Evolutionary conservation across 352 stramenopile species (phyloP).

Genomic region (Blastocystis sp.): DNA sequence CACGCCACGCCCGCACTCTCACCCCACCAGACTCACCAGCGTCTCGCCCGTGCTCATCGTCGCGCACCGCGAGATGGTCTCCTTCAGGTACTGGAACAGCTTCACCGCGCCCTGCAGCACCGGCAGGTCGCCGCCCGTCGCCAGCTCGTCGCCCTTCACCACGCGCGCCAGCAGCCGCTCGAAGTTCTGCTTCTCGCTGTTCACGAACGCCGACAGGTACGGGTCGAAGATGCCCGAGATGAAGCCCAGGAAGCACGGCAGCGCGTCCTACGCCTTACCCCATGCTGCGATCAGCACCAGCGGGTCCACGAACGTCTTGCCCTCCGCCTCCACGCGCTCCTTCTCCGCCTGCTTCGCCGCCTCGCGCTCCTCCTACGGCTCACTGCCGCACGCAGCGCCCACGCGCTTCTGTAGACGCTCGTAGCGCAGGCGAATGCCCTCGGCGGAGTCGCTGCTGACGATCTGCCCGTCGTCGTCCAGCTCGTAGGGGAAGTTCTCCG

Average conservation of each 20-base stretch:
- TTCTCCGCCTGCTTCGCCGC: no score
- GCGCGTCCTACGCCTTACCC: slow-evolving; percentile 68
- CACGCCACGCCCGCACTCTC: not conserved
- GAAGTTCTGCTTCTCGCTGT: slow-evolving; percentile 91
- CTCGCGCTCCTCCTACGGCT: slow-evolving; percentile 69
- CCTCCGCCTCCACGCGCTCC: no score
- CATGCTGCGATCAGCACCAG: slow-evolving; percentile 63
- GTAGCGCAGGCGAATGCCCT: slow-evolving; percentile 76
- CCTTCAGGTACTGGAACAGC: slow-evolving; percentile 97
- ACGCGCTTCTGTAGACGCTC: slow-evolving; percentile 61
- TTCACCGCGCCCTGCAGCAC: slow-evolving; percentile 93
- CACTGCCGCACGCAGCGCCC: slow-evolving; percentile 64
- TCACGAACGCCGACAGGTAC: slow-evolving; percentile 94
- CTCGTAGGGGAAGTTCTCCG: slow-evolving; percentile 26
- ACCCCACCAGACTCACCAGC: slow-evolving; percentile 88
- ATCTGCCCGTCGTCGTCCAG: slow-evolving; percentile 73
- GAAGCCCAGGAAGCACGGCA: slow-evolving; percentile 75
- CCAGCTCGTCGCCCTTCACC: slow-evolving; percentile 72
- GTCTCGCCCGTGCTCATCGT: slow-evolving; percentile 92
- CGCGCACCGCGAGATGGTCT: slow-evolving; percentile 91
- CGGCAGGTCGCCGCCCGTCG: slow-evolving; percentile 87
- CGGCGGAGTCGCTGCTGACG: slow-evolving; percentile 74
- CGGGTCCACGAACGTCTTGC: slow-evolving; percentile 73
- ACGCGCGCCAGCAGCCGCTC: slow-evolving; percentile 85
- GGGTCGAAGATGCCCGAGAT: slow-evolving; percentile 89